Conservation (phyloP, 2,329 filamentous ascomycete species). For the Fusarium sp. region DNA sequence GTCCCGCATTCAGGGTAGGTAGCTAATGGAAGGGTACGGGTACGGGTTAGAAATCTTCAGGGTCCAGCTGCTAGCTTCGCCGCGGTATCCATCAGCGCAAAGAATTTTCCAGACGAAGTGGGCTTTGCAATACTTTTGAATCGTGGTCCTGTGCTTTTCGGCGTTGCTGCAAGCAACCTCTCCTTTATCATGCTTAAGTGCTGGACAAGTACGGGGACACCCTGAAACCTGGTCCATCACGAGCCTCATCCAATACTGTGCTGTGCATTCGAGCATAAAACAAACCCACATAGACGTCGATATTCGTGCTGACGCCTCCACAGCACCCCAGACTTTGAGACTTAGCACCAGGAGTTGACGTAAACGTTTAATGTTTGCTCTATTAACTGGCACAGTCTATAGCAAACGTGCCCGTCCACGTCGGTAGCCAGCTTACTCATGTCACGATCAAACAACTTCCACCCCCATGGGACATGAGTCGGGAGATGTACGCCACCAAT, state of each 20-base stretch:
- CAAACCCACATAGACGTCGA: neutral
- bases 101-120: constrained; percentile 17
- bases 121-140: constrained; percentile 11
- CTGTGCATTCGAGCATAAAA: constrained; percentile 7
- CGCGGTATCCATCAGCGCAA: constrained; percentile 18
- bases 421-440: constrained; percentile 7
- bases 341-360: neutral
- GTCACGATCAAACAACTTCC: constrained; percentile 15
- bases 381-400: neutral
- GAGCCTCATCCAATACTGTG: constrained; percentile 13
- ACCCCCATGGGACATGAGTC: constrained; percentile 2
- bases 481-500: constrained; percentile 1
- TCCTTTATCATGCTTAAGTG: neutral
- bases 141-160: neutral
- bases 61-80: constrained; percentile 33
- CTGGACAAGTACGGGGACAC: constrained; percentile 2
- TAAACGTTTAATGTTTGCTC: constrained; percentile 11
- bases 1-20: constrained; percentile 30
- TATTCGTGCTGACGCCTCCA: constrained; percentile 5
- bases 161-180: no score
- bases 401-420: constrained; percentile 8
- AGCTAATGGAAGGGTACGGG: no score
- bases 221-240: constrained; percentile 8
- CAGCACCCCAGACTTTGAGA: neutral
- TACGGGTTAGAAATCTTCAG: constrained; percentile 5